Base-by-base conservation (phyloP, 2,329 filamentous ascomycete species). In the Neophaeococcomyces mojaviensis region DNA sequence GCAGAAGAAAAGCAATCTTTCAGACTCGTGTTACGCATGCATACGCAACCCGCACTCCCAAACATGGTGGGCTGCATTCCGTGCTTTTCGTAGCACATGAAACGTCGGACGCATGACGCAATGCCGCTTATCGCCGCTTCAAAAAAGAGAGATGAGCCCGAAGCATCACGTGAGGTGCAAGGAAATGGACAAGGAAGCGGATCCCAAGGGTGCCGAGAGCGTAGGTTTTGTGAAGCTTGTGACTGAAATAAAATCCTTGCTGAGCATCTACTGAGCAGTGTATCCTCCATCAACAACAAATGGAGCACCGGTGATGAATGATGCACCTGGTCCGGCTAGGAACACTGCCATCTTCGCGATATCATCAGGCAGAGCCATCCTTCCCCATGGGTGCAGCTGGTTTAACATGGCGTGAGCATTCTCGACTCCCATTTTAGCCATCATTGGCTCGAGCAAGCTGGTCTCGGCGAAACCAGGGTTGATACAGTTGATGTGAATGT, bases 401-500 rank as follows among this genome's bases (percentile, higher is more conserved):
- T 39, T 45, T 37, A 54, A 34, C 13, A 44, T 31, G 12, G 30
- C 26, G 22, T 28, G 38, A 31, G 50, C 39, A 7, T 15, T 16
- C 5, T 52, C 44, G 3, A 13, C 13, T 20, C 46, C 49, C 16
- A 37, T 36, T 4, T 50, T 18, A 26, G 22, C 43, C 24, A 41
- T 36, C 28, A 48, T 28, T 15, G 33, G 39, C 15, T 46, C 48
- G 10, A 50, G 48, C 15, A 50, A 28, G 13, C 44, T 48, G 24
- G 61, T 65, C 47, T 55, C 51, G 10, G 58, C 59, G 57, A 58
- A 77, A 4, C 75, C 76, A 3, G 76, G 75, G 44, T 73, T 76
- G 4, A 78, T 64, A 0, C 72, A 72, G 52, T 78, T 78, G 28
- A 69, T 67, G 49, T 78, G 74, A 24, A 44, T 45, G 22, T 36